Evolutionary conservation across 176 grass and related monocot species (phyloP), one percentile per base, ranked within the genome.

Genomic region (Thinopyrum elongatum): DNA sequence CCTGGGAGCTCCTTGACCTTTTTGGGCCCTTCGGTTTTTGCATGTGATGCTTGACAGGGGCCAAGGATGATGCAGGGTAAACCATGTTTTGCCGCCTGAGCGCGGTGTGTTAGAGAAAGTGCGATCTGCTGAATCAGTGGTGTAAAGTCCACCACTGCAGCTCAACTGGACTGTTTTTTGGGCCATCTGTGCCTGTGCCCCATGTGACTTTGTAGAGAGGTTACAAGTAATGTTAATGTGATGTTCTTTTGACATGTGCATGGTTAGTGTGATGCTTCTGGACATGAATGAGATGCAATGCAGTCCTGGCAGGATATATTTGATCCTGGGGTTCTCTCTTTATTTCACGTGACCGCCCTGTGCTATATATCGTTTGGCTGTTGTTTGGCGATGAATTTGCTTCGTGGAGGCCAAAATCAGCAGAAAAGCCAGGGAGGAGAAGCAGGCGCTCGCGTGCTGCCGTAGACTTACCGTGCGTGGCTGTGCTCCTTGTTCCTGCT

Each of bases 1-100:
- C 76, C 82, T 33, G 19, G 34, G 61, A 65, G 51, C 82, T 72
- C 44, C 36, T 65, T 79, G 46, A 65, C 70, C 78, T 83, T 82
- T 81, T 36, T 81, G 63, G 68, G 73, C 90, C 90, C 84, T 92
- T 90, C 73, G 62, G 51, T 86, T 89, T 86, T 90, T 82, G 88
- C 88, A 83, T 85, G 84, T 92, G 30, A 92, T 92, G 81, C 89
- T 92, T 5, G 89, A 87, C 84, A 94, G 89, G 77, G 80, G 81
- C 69, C 55, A 10, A 73, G 51, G 10, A 73, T 39, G 51, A 73
- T 39, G 68, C 86, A 82, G n/a, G 47, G 61, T 44, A 71, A 70
- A 75, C 70, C 44, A 31, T 67, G 29, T 34, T 34, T 76, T 85
- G 41, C 62, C 8, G 41, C 42, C 60, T 42, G 23, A 47, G 21